These are phyloP conservation scores for Didymella pinodella DNA, from an alignment of 2,329 filamentous ascomycete species.

Conservation along the genomic window DNA sequence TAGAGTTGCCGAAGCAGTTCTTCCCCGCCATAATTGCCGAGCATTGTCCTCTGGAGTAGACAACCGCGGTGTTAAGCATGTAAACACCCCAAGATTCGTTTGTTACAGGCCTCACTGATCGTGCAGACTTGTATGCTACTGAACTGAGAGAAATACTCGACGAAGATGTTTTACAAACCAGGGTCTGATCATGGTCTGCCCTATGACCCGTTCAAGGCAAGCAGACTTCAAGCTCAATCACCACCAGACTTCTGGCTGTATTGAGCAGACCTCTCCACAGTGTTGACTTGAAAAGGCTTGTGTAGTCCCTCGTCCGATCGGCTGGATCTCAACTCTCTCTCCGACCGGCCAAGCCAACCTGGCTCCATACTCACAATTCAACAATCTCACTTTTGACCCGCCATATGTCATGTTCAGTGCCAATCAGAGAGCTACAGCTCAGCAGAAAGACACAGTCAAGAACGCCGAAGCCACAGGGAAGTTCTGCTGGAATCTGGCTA, in stretches of 20 bases:
- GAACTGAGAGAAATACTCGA: background rate
- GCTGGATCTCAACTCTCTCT: slow-evolving; percentile 68
- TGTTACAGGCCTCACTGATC: too few species aligned
- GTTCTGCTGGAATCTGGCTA: slow-evolving; percentile 68
- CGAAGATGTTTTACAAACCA: slow-evolving; percentile 62
- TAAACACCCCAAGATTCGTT: background rate
- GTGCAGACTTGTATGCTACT: too few species aligned
- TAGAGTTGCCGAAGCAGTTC: slow-evolving; percentile 19
- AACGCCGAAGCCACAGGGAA: slow-evolving; percentile 65
- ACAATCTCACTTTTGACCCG: slow-evolving; percentile 69
- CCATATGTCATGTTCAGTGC: slow-evolving; percentile 69
- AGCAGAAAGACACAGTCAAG: slow-evolving; percentile 64
- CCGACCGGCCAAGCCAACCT: slow-evolving; percentile 60
- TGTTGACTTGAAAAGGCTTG: slow-evolving; percentile 54
- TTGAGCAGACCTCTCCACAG: too few species aligned
- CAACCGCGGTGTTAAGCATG: background rate
- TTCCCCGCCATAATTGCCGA: slow-evolving; percentile 19
- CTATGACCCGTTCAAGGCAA: slow-evolving; percentile 64
- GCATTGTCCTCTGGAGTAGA: background rate
- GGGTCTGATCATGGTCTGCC: slow-evolving; percentile 61
- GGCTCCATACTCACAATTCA: slow-evolving; percentile 69
- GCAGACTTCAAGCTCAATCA: background rate
- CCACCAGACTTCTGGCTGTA: background rate
- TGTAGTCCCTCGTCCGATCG: slow-evolving; percentile 68
- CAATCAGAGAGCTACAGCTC: slow-evolving; percentile 60